Base-by-base conservation (phyloP, 345 rosid species). In the Ceriops decandra region DNA sequence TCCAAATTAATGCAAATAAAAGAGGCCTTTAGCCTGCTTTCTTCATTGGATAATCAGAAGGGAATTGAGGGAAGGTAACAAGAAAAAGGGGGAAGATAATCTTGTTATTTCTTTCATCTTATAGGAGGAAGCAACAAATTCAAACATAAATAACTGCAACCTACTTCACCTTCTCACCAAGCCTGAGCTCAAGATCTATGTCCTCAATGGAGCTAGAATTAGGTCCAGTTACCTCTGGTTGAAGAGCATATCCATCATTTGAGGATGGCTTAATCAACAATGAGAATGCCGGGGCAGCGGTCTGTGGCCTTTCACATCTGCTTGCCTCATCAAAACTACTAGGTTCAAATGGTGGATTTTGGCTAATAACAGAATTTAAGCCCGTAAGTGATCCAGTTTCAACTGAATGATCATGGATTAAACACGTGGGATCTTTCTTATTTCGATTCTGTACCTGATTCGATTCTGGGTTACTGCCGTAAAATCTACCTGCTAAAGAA, bases 121-220 rank as follows among this genome's bases (percentile, higher is more conserved):
- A 27, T 11, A 31, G 6, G 59, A 24, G 59, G 59, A 56, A 56
- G 28, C 59, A 9, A 53, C 8, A 24, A 2, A 3, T 2, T 7
- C 30, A 21, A 60, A 26, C 53, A 35, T 5, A 3, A 51, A 59
- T 30, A 47, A 22, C 63, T 59, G 56, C n/a, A 51, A 3, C 9
- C 80, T 80, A 85, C 73, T 83, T 86, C 75, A 85, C 79, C 35
- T 82, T 72, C 54, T 82, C 65, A 53, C 97, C 96, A 72, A 91
- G 93, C 85, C 93, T 82, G 69, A 91, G 92, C 85, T 91, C 97
- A 78, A 91, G 97, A 83, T 91, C 96, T 81, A 91, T 72, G 49
- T 81, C 90, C 13, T 87, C 88, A 62, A 70, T 68, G 74, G 82
- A 74, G 52, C 35, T 67, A n/a, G 71, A 53, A 66, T 64, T 62